These are phyloP conservation scores for Stephania cephalantha DNA, from an alignment of 164 flowering plant genomes.

Conservation along the genomic window DNA sequence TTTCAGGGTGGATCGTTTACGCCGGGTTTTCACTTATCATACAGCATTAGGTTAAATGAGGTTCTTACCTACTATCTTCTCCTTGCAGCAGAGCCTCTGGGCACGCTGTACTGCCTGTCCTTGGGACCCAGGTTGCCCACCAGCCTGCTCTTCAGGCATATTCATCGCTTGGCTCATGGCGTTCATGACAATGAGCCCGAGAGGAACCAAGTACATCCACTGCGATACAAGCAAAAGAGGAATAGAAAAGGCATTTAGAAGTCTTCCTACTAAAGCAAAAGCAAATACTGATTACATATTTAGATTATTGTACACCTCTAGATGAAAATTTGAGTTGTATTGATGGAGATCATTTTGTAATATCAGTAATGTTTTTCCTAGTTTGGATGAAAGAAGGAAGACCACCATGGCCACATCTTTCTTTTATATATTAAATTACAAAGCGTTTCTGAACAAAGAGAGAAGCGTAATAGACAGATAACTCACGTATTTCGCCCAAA, in stretches of 20 bases:
- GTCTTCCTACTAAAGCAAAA: neutral
- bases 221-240: slow-evolving; percentile 18
- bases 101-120: slow-evolving; percentile 45
- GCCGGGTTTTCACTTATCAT: too few relatives aligned
- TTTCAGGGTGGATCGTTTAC: too few relatives aligned
- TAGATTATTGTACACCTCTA: neutral
- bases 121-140: slow-evolving; percentile 50
- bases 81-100: slow-evolving; percentile 46
- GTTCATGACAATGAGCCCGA: slow-evolving; percentile 85
- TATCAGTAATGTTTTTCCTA: too few relatives aligned
- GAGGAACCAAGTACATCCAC: slow-evolving; percentile 98
- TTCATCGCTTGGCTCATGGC: slow-evolving; percentile 98
- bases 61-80: slow-evolving; percentile 44
- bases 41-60: neutral
- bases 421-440: too few relatives aligned
- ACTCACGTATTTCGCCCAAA: slow-evolving; percentile 99
- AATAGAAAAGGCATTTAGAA: neutral
- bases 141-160: slow-evolving; percentile 77
- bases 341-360: too few relatives aligned
- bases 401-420: too few relatives aligned
- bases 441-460: neutral
- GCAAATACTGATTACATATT: neutral
- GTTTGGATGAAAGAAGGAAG: too few relatives aligned
- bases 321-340: too few relatives aligned
- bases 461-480: neutral